Conservation (phyloP, 202 grass and related monocot species). For the Hordeum pubiflorum region DNA sequence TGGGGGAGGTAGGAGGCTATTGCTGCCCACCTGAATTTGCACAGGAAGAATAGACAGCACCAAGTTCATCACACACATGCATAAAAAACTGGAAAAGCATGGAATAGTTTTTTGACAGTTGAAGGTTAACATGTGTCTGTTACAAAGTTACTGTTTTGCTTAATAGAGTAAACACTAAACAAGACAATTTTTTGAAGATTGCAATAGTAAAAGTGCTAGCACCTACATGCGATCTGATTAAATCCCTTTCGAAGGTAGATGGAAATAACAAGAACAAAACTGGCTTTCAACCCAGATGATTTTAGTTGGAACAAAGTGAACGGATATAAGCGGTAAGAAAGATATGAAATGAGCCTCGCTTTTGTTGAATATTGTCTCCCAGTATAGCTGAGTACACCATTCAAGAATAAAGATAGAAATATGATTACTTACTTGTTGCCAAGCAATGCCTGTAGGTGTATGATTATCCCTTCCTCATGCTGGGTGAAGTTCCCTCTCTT, state of each 20-base stretch:
- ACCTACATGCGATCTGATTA: too few relatives aligned
- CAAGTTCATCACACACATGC: background rate
- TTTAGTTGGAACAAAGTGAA: background rate
- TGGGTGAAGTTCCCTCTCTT: constrained; percentile 66
- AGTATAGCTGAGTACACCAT: background rate
- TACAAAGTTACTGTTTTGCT: background rate
- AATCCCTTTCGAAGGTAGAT: too few relatives aligned
- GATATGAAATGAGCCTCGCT: too few relatives aligned
- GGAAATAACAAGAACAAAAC: too few relatives aligned
- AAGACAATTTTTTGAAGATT: too few relatives aligned
- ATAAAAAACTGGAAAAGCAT: background rate
- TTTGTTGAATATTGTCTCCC: background rate
- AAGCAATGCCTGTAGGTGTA: constrained; percentile 75
- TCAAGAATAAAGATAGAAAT: too few relatives aligned
- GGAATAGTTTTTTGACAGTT: background rate
- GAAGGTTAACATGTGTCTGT: background rate
- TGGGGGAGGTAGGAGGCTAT: constrained; percentile 62
- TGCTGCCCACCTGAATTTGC: constrained; percentile 50
- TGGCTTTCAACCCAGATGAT: background rate
- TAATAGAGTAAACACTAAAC: too few relatives aligned
- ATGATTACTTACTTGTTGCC: constrained; percentile 56
- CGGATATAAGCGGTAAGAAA: background rate
- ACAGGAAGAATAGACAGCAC: background rate
- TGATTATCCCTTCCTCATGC: constrained; percentile 69
- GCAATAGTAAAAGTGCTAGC: too few relatives aligned